phyloP scores from a whole-genome alignment of 805 yeast species.

The Schwanniomyces sp. region DNA sequence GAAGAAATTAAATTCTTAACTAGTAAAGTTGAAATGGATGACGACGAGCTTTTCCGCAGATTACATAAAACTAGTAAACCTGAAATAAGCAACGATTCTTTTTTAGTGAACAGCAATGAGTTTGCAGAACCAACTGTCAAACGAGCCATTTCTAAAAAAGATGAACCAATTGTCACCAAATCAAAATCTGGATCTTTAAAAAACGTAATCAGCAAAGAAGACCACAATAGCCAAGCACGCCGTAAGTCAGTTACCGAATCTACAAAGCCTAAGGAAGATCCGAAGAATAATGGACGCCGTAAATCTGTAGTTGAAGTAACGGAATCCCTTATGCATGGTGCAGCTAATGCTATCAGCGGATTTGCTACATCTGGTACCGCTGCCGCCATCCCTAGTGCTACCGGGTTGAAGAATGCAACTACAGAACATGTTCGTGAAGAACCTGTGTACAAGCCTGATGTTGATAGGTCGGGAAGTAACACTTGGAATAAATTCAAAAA shows the following conservation, averaged over 20 bases:
- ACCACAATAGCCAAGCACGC: background rate
- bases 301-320: background rate
- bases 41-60: constrained; percentile 19
- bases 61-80: background rate
- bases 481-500: constrained; percentile 5
- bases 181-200: background rate
- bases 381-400: background rate
- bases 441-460: background rate
- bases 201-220: background rate
- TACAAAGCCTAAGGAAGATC: background rate
- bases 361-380: constrained; percentile 13
- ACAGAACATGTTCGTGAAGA: background rate
- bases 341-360: constrained; percentile 13
- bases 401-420: background rate
- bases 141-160: constrained; percentile 6
- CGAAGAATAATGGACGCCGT: background rate
- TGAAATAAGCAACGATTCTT: constrained; percentile 7
- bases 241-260: background rate
- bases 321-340: constrained; percentile 4
- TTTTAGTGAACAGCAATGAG: constrained; percentile 33
- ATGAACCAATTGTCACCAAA: background rate
- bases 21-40: constrained; percentile 33
- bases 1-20: constrained; percentile 30
- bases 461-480: constrained; percentile 1
- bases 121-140: constrained; percentile 11